A percentile compares a stretch with the other conserved stretches of the same genome.
These are phyloP conservation scores for Ceratobasidium sp. DNA, from an alignment of 1,284 basidiomycete genomes.

Conservation along the genomic window DNA sequence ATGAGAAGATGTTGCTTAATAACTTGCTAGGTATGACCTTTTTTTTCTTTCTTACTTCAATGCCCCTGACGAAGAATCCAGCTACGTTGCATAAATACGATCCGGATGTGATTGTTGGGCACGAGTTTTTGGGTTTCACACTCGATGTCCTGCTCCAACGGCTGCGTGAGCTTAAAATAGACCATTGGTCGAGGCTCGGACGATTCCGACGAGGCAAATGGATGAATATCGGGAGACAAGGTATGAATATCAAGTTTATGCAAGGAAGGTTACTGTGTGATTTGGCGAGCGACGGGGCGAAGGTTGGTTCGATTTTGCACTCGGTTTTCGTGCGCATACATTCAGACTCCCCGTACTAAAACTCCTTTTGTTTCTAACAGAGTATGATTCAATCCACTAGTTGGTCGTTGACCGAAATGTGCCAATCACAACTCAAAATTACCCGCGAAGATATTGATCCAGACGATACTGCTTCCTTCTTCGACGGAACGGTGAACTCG, in stretches of 20 bases:
- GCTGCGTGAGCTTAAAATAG: slow-evolving; percentile 88
- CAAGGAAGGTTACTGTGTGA: slow-evolving; percentile 92
- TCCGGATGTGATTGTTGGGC: slow-evolving; percentile 94
- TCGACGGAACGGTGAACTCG: slow-evolving; percentile 84
- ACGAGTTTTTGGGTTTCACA: slow-evolving; percentile 93
- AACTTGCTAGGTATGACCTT: slow-evolving; percentile 72
- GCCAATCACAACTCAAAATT: slow-evolving; percentile 85
- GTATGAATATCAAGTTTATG: slow-evolving; percentile 85
- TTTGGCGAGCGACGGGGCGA: slow-evolving; percentile 92
- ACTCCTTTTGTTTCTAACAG: slow-evolving; percentile 56
- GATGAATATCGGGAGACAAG: slow-evolving; percentile 80
- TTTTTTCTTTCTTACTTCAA: background rate
- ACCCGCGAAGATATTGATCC: slow-evolving; percentile 94
- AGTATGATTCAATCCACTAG: slow-evolving; percentile 95
- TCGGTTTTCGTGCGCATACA: background rate
- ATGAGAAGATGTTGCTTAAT: slow-evolving; percentile 88
- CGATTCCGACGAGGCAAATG: slow-evolving; percentile 88
- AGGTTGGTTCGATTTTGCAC: slow-evolving; percentile 63
- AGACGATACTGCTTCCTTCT: slow-evolving; percentile 91
- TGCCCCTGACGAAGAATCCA: slow-evolving; percentile 52
- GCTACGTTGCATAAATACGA: slow-evolving; percentile 88
- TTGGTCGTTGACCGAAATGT: slow-evolving; percentile 99
- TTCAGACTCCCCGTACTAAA: background rate
- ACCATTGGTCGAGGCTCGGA: slow-evolving; percentile 94
- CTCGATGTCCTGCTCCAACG: slow-evolving; percentile 93